Evolutionary conservation across 2,329 filamentous ascomycete species (phyloP).

Genomic region (Arachnomyces sp.): DNA sequence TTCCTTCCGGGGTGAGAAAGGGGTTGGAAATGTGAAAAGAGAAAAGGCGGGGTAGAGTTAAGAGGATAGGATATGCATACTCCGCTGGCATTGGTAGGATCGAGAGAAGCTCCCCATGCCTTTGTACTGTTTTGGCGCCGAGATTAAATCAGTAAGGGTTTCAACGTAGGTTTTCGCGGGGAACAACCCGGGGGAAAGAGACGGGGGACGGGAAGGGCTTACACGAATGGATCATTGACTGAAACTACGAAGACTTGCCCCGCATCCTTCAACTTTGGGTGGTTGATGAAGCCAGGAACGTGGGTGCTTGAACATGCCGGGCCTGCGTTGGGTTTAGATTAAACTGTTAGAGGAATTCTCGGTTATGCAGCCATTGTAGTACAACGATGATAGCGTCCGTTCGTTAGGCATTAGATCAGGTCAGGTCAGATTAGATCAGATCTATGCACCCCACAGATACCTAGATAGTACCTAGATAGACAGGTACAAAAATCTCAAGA

Average conservation of each 20-base stretch:
- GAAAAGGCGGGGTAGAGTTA: background rate
- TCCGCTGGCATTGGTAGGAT: constrained; percentile 64
- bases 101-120: constrained; percentile 72
- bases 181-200: background rate
- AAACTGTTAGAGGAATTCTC: constrained; percentile 1
- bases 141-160: constrained; percentile 2
- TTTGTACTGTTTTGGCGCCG: constrained; percentile 58
- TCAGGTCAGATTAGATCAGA: no score
- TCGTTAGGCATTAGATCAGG: background rate
- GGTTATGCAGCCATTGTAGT: no score
- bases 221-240: constrained; percentile 95
- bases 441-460: no score
- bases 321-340: constrained; percentile 25
- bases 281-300: constrained; percentile 78
- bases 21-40: background rate
- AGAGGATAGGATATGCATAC: constrained; percentile 43
- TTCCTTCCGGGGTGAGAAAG: background rate
- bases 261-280: constrained; percentile 66
- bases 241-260: constrained; percentile 83
- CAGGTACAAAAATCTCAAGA: constrained; percentile 24
- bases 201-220: constrained; percentile 40
- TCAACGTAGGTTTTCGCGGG: background rate
- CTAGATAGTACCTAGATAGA: constrained; percentile 43
- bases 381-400: background rate
- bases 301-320: constrained; percentile 61